A percentile compares a stretch with the other conserved stretches of the same genome.
These are phyloP conservation scores for Lecanosticta acicola DNA, from an alignment of 2,329 filamentous ascomycete genomes.

Conservation along the genomic window DNA sequence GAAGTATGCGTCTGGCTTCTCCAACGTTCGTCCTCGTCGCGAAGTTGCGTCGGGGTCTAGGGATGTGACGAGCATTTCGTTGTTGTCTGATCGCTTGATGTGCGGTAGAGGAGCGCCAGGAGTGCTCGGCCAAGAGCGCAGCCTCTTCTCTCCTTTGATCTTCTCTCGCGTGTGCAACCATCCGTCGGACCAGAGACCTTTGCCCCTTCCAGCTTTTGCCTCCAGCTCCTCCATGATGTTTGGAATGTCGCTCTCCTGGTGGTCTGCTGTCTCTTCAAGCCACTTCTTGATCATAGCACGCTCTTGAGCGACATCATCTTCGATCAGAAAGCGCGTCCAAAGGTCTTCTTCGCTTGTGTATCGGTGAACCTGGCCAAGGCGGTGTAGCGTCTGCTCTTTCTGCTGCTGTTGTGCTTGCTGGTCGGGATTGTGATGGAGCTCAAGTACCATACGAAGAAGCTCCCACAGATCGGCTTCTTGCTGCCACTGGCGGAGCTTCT, in stretches of 20 bases:
- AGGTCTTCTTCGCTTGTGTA: conserved; percentile 58
- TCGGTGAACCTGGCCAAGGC: conserved; percentile 32
- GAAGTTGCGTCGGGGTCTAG: conserved; percentile 87
- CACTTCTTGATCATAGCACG: conserved; percentile 76
- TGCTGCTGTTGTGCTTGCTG: conserved; percentile 28
- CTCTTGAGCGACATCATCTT: conserved; percentile 69
- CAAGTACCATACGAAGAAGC: conserved; percentile 66
- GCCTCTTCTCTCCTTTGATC: conserved; percentile 83
- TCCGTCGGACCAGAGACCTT: conserved; percentile 74
- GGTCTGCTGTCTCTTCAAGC: conserved; percentile 71
- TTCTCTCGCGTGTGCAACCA: conserved; percentile 88
- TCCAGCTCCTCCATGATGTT: conserved; percentile 66
- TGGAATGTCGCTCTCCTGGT: conserved; percentile 64
- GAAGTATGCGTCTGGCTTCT: conserved; percentile 79
- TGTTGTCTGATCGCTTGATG: conserved; percentile 43
- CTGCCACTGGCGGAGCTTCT: conserved; percentile 63
- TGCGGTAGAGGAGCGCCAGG: conserved; percentile 50
- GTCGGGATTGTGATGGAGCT: conserved; percentile 54
- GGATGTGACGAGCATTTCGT: conserved; percentile 69
- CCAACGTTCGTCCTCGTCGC: conserved; percentile 69
- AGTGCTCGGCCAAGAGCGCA: conserved; percentile 49
- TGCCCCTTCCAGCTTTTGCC: conserved; percentile 62
- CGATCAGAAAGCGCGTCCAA: conserved; percentile 69
- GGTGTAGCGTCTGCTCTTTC: conserved; percentile 31
- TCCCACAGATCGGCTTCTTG: conserved; percentile 89